Conservation (phyloP, 164 flowering plant genomes). For the Umbilicus rupestris region DNA sequence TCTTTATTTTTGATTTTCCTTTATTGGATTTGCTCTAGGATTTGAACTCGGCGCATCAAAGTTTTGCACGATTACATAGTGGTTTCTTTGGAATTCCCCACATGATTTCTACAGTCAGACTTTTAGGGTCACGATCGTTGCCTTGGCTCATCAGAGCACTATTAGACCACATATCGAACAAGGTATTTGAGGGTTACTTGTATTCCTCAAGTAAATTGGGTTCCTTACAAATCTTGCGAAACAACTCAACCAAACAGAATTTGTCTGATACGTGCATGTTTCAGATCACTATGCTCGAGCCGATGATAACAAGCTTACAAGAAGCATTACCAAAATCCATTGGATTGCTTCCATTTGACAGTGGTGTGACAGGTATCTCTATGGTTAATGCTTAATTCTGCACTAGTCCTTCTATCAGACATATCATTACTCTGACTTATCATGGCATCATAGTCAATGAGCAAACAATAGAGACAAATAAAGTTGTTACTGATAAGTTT, state of each 20-base stretch:
- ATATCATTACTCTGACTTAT: neutral
- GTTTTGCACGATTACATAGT: conserved; percentile 76
- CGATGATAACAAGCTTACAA: conserved; percentile 74
- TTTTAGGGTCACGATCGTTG: conserved; percentile 86
- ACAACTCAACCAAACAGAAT: neutral
- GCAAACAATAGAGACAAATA: no score
- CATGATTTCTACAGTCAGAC: conserved; percentile 67
- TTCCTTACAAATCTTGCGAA: neutral
- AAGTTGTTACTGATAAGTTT: neutral
- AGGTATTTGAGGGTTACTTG: conserved; percentile 44
- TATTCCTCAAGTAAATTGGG: neutral
- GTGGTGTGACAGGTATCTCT: conserved; percentile 79
- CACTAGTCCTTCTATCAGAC: neutral
- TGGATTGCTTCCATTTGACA: conserved; percentile 90
- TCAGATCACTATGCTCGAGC: conserved; percentile 76
- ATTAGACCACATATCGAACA: conserved; percentile 80
- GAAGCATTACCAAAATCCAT: conserved; percentile 92
- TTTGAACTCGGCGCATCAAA: conserved; percentile 85
- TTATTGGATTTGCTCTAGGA: conserved; percentile 36
- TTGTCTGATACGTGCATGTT: conserved; percentile 10
- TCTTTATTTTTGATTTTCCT: neutral
- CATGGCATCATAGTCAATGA: no score
- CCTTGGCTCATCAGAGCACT: conserved; percentile 97
- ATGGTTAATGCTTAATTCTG: neutral
- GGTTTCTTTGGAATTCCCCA: conserved; percentile 94